Percentiles rank a stretch among this genome's conserved stretches.
These are phyloP conservation scores for Neotropicomus parvogracilis DNA, from an alignment of 1,284 basidiomycete genomes.

Conservation along the genomic window DNA sequence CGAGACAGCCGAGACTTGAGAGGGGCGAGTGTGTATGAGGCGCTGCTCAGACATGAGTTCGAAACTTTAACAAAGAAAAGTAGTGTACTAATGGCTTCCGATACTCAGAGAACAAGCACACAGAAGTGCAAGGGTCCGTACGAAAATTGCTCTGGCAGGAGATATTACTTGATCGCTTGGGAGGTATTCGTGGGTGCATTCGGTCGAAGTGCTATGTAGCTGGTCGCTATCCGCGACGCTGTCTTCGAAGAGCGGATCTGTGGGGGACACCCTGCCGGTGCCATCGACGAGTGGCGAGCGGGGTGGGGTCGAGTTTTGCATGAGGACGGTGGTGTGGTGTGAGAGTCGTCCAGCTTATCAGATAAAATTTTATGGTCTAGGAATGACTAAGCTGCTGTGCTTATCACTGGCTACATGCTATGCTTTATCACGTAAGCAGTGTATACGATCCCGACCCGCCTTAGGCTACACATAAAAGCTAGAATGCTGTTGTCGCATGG, in stretches of 20 bases:
- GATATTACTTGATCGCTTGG: conserved; percentile 14
- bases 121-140: conserved; percentile 60
- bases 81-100: conserved; percentile 69
- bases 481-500: conserved; percentile 27
- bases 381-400: conserved; percentile 17
- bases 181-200: background rate
- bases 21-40: conserved; percentile 68
- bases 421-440: no score
- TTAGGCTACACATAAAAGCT: conserved; percentile 36
- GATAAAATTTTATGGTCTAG: conserved; percentile 20
- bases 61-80: background rate
- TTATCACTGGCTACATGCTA: no score
- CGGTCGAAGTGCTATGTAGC: background rate
- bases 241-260: background rate
- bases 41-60: conserved; percentile 39
- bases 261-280: background rate
- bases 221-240: background rate
- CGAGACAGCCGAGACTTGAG: conserved; percentile 68
- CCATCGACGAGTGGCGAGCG: background rate
- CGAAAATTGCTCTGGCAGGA: conserved; percentile 40
- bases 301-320: conserved; percentile 3
- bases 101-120: conserved; percentile 74
- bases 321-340: background rate
- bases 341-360: conserved; percentile 25
- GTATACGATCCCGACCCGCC: no score